phyloP scores from a whole-genome alignment of 23 red algal species.

The Gracilaria gracilis region DNA sequence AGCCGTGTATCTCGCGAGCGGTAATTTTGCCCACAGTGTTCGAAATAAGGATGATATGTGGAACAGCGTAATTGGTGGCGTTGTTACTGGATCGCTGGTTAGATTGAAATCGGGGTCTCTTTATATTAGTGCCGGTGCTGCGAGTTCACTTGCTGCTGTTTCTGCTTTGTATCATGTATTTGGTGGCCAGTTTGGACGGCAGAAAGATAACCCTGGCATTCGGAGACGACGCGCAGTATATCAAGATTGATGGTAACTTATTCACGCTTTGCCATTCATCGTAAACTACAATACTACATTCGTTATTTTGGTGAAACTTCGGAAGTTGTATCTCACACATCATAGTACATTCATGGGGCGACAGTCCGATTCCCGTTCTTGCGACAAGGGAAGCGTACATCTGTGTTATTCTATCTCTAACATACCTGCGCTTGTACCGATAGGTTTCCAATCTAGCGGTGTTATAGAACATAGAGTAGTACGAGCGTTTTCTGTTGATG shows the following conservation, averaged over 20 bases:
- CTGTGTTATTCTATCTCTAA: too few relatives aligned
- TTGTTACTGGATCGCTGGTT: slow-evolving; percentile 34
- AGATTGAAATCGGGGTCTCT: slow-evolving; percentile 31
- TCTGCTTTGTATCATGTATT: slow-evolving; percentile 18
- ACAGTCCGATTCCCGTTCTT: too few relatives aligned
- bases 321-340: not conserved
- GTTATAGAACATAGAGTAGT: too few relatives aligned
- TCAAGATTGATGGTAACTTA: not conserved
- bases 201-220: slow-evolving; percentile 10
- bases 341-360: not conserved
- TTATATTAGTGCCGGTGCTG: slow-evolving; percentile 33
- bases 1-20: slow-evolving; percentile 27
- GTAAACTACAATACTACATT: not conserved
- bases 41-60: slow-evolving; percentile 60
- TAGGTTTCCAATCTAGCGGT: too few relatives aligned
- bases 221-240: slow-evolving; percentile 20
- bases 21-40: not conserved
- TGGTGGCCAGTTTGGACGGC: slow-evolving; percentile 42
- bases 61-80: slow-evolving; percentile 59
- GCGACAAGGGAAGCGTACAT: too few relatives aligned
- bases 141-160: slow-evolving; percentile 37
- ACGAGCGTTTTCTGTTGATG: too few relatives aligned
- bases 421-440: too few relatives aligned
- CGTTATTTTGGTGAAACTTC: not conserved
- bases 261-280: not conserved